phyloP scores from a whole-genome alignment of 2,329 filamentous ascomycete genomes.

The Blastomyces silverae region DNA sequence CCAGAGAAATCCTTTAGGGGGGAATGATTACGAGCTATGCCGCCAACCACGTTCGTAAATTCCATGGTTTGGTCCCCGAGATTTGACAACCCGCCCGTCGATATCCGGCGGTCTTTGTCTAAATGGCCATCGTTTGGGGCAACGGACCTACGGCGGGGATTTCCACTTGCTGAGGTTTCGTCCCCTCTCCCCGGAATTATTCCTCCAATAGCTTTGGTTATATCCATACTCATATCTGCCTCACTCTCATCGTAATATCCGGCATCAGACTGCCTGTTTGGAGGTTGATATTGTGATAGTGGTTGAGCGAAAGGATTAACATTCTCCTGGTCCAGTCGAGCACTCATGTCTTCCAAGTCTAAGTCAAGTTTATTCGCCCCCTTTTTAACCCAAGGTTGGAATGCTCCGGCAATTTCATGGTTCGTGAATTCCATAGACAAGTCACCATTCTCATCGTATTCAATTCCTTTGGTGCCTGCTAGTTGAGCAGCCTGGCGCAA shows the following conservation, averaged over 20 bases:
- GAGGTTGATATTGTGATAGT: constrained; percentile 14
- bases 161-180: constrained; percentile 18
- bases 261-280: constrained; percentile 34
- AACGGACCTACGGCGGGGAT: constrained; percentile 30
- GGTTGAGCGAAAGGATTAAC: constrained; percentile 31
- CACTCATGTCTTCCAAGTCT: constrained; percentile 40
- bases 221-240: constrained; percentile 86
- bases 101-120: constrained; percentile 40
- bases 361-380: constrained; percentile 35
- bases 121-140: constrained; percentile 27
- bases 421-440: constrained; percentile 74
- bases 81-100: constrained; percentile 39
- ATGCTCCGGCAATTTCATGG: constrained; percentile 48
- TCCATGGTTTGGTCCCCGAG: constrained; percentile 46
- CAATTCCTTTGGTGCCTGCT: constrained; percentile 66
- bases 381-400: constrained; percentile 45
- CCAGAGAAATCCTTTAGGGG: constrained; percentile 27
- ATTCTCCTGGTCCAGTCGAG: constrained; percentile 43
- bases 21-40: constrained; percentile 27
- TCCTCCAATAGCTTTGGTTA: constrained; percentile 72
- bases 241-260: constrained; percentile 43
- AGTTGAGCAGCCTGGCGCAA: constrained; percentile 66
- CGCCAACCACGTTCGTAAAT: constrained; percentile 41
- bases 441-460: constrained; percentile 56
- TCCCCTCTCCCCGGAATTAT: constrained; percentile 53